These are phyloP conservation scores for Phytopythium helicoides DNA, from an alignment of 352 stramenopile genomes.

Conservation along the genomic window DNA sequence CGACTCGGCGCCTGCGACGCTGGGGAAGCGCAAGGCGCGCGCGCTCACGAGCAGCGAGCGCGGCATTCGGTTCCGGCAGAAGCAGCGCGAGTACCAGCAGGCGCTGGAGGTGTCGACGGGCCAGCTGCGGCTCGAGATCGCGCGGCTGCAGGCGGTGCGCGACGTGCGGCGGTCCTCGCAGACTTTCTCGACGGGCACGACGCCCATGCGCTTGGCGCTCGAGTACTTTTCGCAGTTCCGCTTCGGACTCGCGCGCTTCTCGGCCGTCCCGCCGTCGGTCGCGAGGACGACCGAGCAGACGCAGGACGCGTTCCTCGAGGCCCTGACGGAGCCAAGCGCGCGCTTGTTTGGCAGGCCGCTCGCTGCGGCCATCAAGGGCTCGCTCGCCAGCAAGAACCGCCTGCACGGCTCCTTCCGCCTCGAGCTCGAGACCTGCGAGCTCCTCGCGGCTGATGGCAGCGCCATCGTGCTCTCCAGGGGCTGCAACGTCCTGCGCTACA, in stretches of 20 bases:
- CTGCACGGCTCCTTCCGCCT: too few relatives aligned
- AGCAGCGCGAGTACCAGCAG: slow-evolving; percentile 21
- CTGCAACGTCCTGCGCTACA: too few relatives aligned
- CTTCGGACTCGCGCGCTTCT: slow-evolving; percentile 11
- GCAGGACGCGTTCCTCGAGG: slow-evolving; percentile 26
- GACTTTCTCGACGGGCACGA: slow-evolving; percentile 8
- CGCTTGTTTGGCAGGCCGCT: too few relatives aligned
- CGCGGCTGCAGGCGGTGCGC: slow-evolving; percentile 16
- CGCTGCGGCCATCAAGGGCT: too few relatives aligned
- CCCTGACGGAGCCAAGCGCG: too few relatives aligned
- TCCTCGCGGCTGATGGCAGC: too few relatives aligned
- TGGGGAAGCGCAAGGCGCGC: slow-evolving; percentile 1
- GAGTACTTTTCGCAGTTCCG: slow-evolving; percentile 45
- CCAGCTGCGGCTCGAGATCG: slow-evolving; percentile 19
- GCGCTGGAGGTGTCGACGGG: slow-evolving; percentile 9
- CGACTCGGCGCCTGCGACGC: too few relatives aligned
- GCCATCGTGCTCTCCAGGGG: too few relatives aligned
- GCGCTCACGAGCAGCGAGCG: too few relatives aligned
- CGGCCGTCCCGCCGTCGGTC: background rate
- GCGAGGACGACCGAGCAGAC: slow-evolving; percentile 1
- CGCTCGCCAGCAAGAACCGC: too few relatives aligned
- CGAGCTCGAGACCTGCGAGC: too few relatives aligned
- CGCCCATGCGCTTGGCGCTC: slow-evolving; percentile 25
- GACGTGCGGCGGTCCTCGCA: slow-evolving; percentile 14
- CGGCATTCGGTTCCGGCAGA: slow-evolving; percentile 27